phyloP scores from a whole-genome alignment of 2,329 filamentous ascomycete genomes.

The Pseudogymnoascus sp. region DNA sequence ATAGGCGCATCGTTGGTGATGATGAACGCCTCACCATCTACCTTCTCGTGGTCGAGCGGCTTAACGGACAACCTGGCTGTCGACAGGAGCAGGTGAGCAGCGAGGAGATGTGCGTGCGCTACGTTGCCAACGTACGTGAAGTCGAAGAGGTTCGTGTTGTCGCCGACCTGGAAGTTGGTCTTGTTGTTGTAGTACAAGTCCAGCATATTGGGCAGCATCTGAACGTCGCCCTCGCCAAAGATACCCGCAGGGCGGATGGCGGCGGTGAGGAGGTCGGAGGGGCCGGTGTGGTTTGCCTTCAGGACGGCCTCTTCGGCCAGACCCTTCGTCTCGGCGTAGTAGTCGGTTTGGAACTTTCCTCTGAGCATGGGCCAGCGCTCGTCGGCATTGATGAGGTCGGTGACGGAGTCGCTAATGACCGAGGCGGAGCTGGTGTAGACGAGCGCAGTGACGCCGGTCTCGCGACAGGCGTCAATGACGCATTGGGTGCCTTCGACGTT shows the following conservation, averaged over 20 bases:
- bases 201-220: slow-evolving; percentile 66
- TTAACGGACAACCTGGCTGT: slow-evolving; percentile 35
- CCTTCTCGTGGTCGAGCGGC: slow-evolving; percentile 63
- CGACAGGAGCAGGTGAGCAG: slow-evolving; percentile 49
- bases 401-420: slow-evolving; percentile 73
- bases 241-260: slow-evolving; percentile 82
- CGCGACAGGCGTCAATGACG: slow-evolving; percentile 66
- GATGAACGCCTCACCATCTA: slow-evolving; percentile 83
- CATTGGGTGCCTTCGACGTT: slow-evolving; percentile 82
- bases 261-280: slow-evolving; percentile 62
- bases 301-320: slow-evolving; percentile 77
- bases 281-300: slow-evolving; percentile 57
- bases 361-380: slow-evolving; percentile 73
- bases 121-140: slow-evolving; percentile 64
- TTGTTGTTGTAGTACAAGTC: slow-evolving; percentile 61
- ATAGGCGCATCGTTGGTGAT: slow-evolving; percentile 84
- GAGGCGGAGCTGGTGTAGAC: slow-evolving; percentile 90
- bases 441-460: slow-evolving; percentile 67
- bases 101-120: slow-evolving; percentile 75
- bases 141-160: slow-evolving; percentile 63
- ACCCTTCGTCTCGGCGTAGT: slow-evolving; percentile 87
- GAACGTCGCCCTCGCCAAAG: slow-evolving; percentile 81
- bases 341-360: slow-evolving; percentile 64
- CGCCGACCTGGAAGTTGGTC: slow-evolving; percentile 72
- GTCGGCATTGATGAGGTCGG: slow-evolving; percentile 75